Evolutionary conservation across 768 basidiomycete genomes (phyloP).

Genomic region (Filobasidium wieringae): DNA sequence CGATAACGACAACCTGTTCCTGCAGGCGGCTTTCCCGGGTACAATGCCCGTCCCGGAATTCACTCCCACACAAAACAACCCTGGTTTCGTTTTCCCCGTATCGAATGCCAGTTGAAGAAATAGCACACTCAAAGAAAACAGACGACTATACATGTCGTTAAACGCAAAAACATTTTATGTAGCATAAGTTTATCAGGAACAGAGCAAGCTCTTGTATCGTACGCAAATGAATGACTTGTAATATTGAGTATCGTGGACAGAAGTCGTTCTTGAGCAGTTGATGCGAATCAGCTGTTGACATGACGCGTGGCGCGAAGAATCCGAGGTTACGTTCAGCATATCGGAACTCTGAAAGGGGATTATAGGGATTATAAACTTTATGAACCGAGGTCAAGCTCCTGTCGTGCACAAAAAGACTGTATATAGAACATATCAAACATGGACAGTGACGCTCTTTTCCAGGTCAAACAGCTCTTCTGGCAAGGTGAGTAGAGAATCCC

Average conservation of each 20-base stretch:
- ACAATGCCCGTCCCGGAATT: background rate
- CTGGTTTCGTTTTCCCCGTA: background rate
- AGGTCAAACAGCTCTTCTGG: conserved; percentile 39
- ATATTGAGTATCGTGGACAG: no score
- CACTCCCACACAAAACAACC: background rate
- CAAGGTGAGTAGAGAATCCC: conserved; percentile 25
- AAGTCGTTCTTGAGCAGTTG: no score
- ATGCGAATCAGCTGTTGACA: no score
- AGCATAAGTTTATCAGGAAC: no score
- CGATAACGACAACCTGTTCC: background rate
- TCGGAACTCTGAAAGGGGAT: background rate
- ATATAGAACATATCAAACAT: conserved; percentile 12
- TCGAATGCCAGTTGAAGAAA: background rate
- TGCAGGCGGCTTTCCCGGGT: background rate
- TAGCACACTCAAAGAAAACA: no score
- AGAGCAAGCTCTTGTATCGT: no score
- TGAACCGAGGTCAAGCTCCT: no score
- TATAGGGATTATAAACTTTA: background rate
- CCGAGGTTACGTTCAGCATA: background rate
- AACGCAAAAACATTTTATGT: no score
- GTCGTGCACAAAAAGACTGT: background rate
- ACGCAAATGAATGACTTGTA: no score
- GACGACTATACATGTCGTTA: no score
- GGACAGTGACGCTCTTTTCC: conserved; percentile 38
- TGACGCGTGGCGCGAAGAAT: background rate